These are phyloP conservation scores for Ogataea pilisensis DNA, from an alignment of 805 yeast genomes.

Conservation along the genomic window DNA sequence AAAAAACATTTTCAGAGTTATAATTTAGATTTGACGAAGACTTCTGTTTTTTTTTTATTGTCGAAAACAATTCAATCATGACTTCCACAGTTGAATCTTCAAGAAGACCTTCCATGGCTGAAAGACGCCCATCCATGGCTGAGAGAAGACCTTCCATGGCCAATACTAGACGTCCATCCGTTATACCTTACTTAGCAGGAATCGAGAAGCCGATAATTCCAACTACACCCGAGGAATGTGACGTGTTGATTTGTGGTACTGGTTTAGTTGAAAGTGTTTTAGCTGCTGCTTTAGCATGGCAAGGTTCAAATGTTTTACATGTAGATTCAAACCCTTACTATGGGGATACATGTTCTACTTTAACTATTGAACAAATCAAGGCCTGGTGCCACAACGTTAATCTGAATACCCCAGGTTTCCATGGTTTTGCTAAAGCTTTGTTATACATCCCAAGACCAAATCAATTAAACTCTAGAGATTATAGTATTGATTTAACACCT, in stretches of 20 bases:
- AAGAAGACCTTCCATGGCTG: conserved; percentile 63
- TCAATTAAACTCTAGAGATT: conserved; percentile 61
- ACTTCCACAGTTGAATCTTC: conserved; percentile 21
- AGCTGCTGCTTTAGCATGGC: conserved; percentile 97
- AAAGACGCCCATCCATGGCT: conserved; percentile 55
- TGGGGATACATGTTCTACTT: conserved; percentile 84
- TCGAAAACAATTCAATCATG: too few species aligned
- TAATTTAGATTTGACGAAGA: too few species aligned
- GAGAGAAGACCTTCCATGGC: conserved; percentile 32
- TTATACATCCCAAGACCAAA: conserved; percentile 69
- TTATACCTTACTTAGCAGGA: conserved; percentile 72
- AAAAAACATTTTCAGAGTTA: too few species aligned
- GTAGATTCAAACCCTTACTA: conserved; percentile 81
- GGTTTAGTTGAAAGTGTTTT: conserved; percentile 83
- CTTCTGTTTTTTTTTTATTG: too few species aligned
- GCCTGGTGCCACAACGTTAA: conserved; percentile 79
- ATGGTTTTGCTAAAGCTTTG: conserved; percentile 54
- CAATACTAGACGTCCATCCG: conserved; percentile 30
- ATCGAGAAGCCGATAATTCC: conserved; percentile 68
- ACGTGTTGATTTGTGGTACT: conserved; percentile 88
- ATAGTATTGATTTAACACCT: conserved; percentile 85
- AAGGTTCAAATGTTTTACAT: conserved; percentile 92
- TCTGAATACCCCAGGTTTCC: conserved; percentile 31
- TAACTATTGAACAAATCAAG: conserved; percentile 81
- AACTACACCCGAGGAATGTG: conserved; percentile 67